phyloP scores from a whole-genome alignment of 306 rosid genomes.

The Fragaria iinumae region DNA sequence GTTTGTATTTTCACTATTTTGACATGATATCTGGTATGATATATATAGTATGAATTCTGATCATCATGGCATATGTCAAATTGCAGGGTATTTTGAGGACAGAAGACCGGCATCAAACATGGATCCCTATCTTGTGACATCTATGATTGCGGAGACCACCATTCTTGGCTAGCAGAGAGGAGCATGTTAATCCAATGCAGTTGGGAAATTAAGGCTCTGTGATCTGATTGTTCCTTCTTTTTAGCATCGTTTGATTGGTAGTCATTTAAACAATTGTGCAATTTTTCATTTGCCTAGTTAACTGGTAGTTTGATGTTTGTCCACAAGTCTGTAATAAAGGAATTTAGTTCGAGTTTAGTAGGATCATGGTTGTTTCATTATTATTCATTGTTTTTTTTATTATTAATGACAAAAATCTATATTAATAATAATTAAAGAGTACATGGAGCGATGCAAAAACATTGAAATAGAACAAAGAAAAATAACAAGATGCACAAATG shows the following conservation, averaged over 20 bases:
- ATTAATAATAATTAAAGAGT: too few species aligned
- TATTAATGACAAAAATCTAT: too few species aligned
- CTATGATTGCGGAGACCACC: conserved; percentile 54
- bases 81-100: conserved; percentile 54
- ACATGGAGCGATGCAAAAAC: too few species aligned
- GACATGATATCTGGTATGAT: not conserved
- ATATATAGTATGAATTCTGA: not conserved
- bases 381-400: too few species aligned
- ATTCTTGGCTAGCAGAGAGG: conserved; percentile 39
- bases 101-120: conserved; percentile 61
- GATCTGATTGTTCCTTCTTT: not conserved
- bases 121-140: conserved; percentile 53
- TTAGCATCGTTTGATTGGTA: not conserved
- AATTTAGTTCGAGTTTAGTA: not conserved
- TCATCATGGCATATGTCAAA: not conserved
- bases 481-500: too few species aligned
- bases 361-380: not conserved
- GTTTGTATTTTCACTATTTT: too few species aligned
- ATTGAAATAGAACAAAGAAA: too few species aligned
- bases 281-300: not conserved
- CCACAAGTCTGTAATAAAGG: not conserved
- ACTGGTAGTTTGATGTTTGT: not conserved
- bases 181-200: not conserved
- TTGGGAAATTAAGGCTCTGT: not conserved
- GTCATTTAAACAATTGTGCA: not conserved